These are phyloP conservation scores for Spinellus fusiger DNA, from an alignment of 192 early-diverging fungal genomes.

Conservation along the genomic window DNA sequence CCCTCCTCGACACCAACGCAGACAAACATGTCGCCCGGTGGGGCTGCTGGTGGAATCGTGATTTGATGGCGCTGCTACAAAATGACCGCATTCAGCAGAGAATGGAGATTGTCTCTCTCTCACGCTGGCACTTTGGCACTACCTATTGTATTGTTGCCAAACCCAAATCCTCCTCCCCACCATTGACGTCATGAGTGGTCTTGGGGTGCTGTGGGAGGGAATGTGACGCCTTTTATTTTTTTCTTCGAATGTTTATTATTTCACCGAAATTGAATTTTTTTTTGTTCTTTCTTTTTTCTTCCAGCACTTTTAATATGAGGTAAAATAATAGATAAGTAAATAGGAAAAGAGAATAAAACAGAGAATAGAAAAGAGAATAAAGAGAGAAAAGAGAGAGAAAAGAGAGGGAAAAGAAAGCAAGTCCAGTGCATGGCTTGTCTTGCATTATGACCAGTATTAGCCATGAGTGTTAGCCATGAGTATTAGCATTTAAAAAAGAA, in stretches of 20 bases:
- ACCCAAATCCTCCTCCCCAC: conserved; percentile 6
- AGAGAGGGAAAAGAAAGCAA: neutral
- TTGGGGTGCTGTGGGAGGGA: no score
- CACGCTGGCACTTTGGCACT: conserved; percentile 60
- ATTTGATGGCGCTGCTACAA: conserved; percentile 47
- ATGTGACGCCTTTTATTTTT: no score
- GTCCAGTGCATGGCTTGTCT: neutral
- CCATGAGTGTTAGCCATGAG: no score
- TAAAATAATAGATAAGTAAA: no score
- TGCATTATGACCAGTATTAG: neutral
- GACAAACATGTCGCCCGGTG: conserved; percentile 52
- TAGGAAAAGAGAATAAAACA: no score
- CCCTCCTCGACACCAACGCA: conserved; percentile 51
- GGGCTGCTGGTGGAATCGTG: conserved; percentile 72
- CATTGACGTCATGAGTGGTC: no score
- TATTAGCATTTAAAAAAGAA: neutral
- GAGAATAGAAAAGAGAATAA: no score
- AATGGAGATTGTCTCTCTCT: conserved; percentile 40
- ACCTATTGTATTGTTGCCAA: conserved; percentile 50
- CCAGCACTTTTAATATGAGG: no score
- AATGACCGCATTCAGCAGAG: conserved; percentile 38
- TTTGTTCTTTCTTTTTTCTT: no score
- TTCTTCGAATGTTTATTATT: no score
- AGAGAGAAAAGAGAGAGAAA: no score
- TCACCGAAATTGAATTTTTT: no score